phyloP scores from a whole-genome alignment of 345 rosid species.

The Euphorbia lathyris region DNA sequence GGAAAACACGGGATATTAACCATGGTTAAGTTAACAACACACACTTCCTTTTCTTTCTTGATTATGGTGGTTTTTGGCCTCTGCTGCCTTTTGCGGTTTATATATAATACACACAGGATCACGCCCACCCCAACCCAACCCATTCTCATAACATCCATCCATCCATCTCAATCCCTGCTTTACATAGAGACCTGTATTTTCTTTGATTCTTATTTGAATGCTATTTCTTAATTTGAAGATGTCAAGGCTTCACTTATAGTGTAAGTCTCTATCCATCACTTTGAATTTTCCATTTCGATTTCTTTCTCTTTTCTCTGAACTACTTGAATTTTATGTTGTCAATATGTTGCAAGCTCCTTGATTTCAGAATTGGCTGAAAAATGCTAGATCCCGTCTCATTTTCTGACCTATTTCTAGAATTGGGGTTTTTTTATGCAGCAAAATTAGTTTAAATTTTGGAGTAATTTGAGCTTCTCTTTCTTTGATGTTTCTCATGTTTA shows the following conservation, averaged over 20 bases:
- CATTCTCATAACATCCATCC: conserved; percentile 2
- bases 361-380: background rate
- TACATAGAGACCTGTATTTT: no score
- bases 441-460: background rate
- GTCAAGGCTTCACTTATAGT: conserved; percentile 1
- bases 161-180: no score
- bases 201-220: background rate
- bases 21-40: conserved; percentile 40
- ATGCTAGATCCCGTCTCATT: conserved; percentile 23
- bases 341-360: background rate
- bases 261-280: conserved; percentile 28
- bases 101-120: conserved; percentile 21
- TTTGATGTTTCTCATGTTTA: background rate
- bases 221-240: background rate
- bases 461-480: background rate
- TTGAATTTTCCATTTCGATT: background rate
- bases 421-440: conserved; percentile 5
- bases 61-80: conserved; percentile 6
- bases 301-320: background rate
- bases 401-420: conserved; percentile 1
- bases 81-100: conserved; percentile 1
- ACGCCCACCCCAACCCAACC: conserved; percentile 11
- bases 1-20: conserved; percentile 42
- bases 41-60: conserved; percentile 20
- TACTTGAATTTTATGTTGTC: background rate